Evolutionary conservation across 2,329 filamentous ascomycete species (phyloP), one percentile per base, ranked within the genome.

Genomic region (Paecilomyces variotii): DNA sequence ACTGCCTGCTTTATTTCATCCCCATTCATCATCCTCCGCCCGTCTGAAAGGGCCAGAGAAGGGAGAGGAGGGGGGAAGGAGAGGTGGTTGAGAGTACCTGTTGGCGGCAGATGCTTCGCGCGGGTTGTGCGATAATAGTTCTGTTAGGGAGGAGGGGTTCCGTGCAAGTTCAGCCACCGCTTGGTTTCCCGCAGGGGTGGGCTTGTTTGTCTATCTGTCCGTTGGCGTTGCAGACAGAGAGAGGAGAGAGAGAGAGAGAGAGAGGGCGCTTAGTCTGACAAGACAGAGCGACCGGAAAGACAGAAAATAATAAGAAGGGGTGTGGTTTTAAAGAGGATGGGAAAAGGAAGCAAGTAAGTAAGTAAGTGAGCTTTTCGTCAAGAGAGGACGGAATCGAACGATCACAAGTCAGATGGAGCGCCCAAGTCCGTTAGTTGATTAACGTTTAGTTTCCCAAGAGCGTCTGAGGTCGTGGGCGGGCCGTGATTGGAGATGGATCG

Each of bases 1-100:
- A 84, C 83, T 58, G 82, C 82, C 74, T 86, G 85, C 69, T 84
- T 85, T 69, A 85, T 81, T 67, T 85, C 82, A 70, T 79, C 79
- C 70, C 84, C 82, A 78, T 86, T 86, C 84, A 86, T 86, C 66
- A 68, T 83, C 56, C 59, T 56, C 45, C 32, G 53, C 52, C 55
- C 53, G 55, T 45, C 14, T n/a, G 50, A 28, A 26, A 26, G 50
- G 50, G 50, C 50, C 55, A 54, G 53, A 56, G 45, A 53, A 59
- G 35, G 51, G 55, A 32, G 60, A 55, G 61, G 57, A 54, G 54
- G 34, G 14, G 24, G 24, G 57, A 54, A 35, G 26, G 45, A 49
- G 57, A 28, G 19, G 52, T 54, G 52, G 45, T 34, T 25, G 35
- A 52, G 59, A 53, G 49, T 45, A 35, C 26, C 45, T 56, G 59